phyloP scores from a whole-genome alignment of 352 stramenopile species.

The Plasmopara viticola region DNA sequence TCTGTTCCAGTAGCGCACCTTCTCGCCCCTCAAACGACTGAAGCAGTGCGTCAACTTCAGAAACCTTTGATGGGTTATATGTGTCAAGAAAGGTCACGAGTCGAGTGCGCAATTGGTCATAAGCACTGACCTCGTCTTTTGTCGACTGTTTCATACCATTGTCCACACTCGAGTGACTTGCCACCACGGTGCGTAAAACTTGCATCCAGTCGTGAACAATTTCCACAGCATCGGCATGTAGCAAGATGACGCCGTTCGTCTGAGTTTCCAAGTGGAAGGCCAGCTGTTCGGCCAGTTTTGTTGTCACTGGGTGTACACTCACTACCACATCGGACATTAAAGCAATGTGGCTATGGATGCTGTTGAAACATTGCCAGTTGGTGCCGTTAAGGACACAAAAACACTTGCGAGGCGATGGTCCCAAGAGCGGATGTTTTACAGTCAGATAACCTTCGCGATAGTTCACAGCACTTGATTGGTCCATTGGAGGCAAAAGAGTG shows the following conservation, averaged over 20 bases:
- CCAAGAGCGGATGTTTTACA: slow-evolving; percentile 36
- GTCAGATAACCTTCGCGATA: slow-evolving; percentile 32
- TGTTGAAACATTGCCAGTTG: slow-evolving; percentile 32
- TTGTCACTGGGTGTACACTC: slow-evolving; percentile 25
- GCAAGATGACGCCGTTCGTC: slow-evolving; percentile 30
- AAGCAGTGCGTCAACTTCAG: slow-evolving; percentile 65
- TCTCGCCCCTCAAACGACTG: slow-evolving; percentile 51
- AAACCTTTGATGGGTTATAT: slow-evolving; percentile 81
- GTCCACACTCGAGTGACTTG: slow-evolving; percentile 7
- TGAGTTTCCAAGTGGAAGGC: slow-evolving; percentile 35
- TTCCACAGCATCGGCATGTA: slow-evolving; percentile 25
- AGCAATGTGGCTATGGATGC: slow-evolving; percentile 12
- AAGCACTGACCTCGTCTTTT: slow-evolving; percentile 3
- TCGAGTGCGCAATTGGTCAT: slow-evolving; percentile 27
- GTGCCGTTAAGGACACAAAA: slow-evolving; percentile 30
- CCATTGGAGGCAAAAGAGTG: slow-evolving; percentile 16
- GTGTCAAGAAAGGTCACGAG: slow-evolving; percentile 84
- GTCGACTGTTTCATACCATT: neutral
- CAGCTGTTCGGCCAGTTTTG: slow-evolving; percentile 25
- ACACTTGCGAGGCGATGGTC: slow-evolving; percentile 24
- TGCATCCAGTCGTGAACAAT: slow-evolving; percentile 32
- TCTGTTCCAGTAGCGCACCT: slow-evolving; percentile 39
- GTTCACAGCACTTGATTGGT: neutral
- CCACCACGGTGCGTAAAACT: slow-evolving; percentile 16
- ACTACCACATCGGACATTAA: slow-evolving; percentile 25